Conservation (phyloP, 345 rosid genomes). For the Zanthoxylum bungeanum region DNA sequence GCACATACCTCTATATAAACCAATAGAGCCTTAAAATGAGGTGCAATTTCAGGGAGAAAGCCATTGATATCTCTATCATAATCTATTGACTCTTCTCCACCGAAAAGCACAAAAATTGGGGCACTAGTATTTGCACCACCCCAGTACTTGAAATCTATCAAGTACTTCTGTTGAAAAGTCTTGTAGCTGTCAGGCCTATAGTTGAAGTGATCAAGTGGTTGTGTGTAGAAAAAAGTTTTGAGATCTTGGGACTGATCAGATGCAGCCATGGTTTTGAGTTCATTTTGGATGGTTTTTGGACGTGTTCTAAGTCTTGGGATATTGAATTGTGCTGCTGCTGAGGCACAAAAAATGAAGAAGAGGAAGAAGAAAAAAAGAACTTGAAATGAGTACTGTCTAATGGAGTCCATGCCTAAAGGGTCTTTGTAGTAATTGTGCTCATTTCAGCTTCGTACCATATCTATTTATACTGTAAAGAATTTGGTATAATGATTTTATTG, state of each 20-base stretch:
- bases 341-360: not conserved
- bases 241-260: constrained; percentile 14
- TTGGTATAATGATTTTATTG: not conserved
- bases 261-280: not conserved
- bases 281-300: not conserved
- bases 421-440: too few species aligned
- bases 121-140: constrained; percentile 29
- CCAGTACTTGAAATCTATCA: constrained; percentile 36
- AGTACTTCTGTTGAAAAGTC: constrained; percentile 33
- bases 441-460: too few species aligned
- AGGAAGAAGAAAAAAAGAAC: not conserved
- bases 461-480: not conserved
- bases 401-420: not conserved
- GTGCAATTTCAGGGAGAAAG: constrained; percentile 31
- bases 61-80: constrained; percentile 3
- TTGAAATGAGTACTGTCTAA: constrained; percentile 9
- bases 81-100: constrained; percentile 29
- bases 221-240: constrained; percentile 25
- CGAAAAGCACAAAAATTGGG: constrained; percentile 36
- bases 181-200: constrained; percentile 33
- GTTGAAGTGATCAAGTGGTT: constrained; percentile 50
- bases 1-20: constrained; percentile 36
- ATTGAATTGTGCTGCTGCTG: not conserved
- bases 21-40: constrained; percentile 24
- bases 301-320: constrained; percentile 15